These are phyloP conservation scores for Colletotrichum orchidophilum DNA, from an alignment of 2,329 filamentous ascomycete genomes.

Conservation along the genomic window DNA sequence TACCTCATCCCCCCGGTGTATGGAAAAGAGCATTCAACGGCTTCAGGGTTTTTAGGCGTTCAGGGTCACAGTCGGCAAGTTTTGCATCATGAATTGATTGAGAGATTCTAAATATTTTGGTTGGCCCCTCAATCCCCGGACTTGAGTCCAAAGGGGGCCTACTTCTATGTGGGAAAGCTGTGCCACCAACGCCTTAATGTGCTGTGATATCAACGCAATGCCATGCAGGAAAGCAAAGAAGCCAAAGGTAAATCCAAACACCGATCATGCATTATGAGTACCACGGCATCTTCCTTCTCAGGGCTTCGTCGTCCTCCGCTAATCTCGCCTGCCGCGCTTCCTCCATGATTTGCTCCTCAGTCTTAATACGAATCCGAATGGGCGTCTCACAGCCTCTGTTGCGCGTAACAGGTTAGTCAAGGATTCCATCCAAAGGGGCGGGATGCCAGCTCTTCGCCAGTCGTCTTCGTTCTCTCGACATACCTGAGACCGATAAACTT, in stretches of 20 bases:
- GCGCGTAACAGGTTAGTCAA: neutral
- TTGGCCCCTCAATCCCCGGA: neutral
- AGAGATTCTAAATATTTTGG: neutral
- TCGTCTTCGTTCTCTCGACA: constrained; percentile 44
- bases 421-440: neutral
- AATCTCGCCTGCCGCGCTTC: constrained; percentile 51
- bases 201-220: constrained; percentile 33
- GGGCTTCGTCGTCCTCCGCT: constrained; percentile 56
- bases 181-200: constrained; percentile 26
- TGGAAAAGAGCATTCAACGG: constrained; percentile 13
- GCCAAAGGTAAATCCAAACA: neutral
- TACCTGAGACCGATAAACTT: constrained; percentile 78
- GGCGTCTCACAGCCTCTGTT: constrained; percentile 33
- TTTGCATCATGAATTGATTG: constrained; percentile 23
- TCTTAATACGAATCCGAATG: constrained; percentile 41
- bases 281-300: constrained; percentile 57
- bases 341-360: constrained; percentile 58
- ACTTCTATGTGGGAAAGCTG: neutral
- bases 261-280: constrained; percentile 35
- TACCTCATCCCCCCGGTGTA: constrained; percentile 22
- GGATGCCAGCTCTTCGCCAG: constrained; percentile 53
- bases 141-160: neutral
- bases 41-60: constrained; percentile 28
- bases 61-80: neutral
- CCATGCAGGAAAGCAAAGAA: constrained; percentile 21